Base-by-base conservation (phyloP, 202 grass and related monocot genomes). In the Schoenoplectus triqueter region DNA sequence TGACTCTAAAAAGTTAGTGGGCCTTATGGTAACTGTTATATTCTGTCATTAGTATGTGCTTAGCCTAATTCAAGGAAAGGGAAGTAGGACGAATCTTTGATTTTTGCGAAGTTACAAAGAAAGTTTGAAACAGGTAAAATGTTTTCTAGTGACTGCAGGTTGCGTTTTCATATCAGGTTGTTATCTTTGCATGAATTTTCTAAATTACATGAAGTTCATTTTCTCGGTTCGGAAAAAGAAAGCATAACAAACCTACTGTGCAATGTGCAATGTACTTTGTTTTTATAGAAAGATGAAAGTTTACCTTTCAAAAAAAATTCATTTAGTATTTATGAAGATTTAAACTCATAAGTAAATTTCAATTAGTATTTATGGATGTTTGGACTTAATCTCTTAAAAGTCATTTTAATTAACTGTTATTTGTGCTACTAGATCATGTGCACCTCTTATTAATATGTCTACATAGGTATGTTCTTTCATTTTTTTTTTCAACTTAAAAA, bases 61-160 rank as follows among this genome's bases (percentile, higher is more conserved):
- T 57, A 22, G 18, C 14, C 31, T 59, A 44, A 78, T 78, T 78
- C 74, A 20, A 56, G 62, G 2, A 17, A 44, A 40, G 21, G 17
- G 9, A 31, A 56, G 55, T 61, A 61, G 14, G 55, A 79, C 10
- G 75, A 79, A 79, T 45, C 55, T 79, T 17, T 61, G 55, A 79
- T 79, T 44, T 79, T 19, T 61, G 52, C 44, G 40, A 78, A 42
- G 7, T 19, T 60, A 17, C 75, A 61, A 44, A 79, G 0, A 79
- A 61, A 44, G 7, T 45, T 61, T n/a, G 14, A 60, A 60, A 44
- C 14, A 45, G 50, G 11, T 42, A 10, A 15, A 41, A n/a, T 60
- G 0, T 14, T 71, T 46, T 48, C 9, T 18, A 7, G n/a, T 73
- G 69, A 73, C n/a, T 73, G 9, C 7, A 19, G 46, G 8, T n/a